These are phyloP conservation scores for Sicyos edulis DNA, from an alignment of 306 rosid species.

Conservation along the genomic window DNA sequence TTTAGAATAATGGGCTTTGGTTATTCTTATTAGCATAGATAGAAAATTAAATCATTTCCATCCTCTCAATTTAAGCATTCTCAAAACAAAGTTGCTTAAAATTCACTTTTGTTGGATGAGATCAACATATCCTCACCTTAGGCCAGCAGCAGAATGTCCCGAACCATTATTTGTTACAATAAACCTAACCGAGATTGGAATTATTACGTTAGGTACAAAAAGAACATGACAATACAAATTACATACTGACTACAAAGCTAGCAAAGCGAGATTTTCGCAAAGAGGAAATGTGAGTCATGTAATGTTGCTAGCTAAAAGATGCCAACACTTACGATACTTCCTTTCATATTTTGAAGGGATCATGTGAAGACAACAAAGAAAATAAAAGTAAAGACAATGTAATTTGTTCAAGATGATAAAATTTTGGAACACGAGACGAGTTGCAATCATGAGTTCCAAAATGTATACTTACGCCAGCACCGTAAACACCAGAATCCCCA, in stretches of 20 bases:
- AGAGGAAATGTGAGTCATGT: neutral
- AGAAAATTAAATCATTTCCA: neutral
- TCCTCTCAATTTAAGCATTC: neutral
- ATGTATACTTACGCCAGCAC: conserved; percentile 76
- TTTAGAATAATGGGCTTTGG: neutral
- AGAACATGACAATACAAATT: neutral
- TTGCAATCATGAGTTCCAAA: neutral
- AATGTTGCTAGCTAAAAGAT: neutral
- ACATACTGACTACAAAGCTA: neutral
- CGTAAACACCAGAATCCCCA: conserved; percentile 80
- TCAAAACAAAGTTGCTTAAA: neutral
- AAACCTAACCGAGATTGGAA: conserved; percentile 42
- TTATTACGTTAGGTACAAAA: neutral
- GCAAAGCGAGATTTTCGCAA: neutral
- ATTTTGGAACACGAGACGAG: neutral
- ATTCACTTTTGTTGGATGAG: neutral
- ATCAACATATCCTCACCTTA: conserved; percentile 48
- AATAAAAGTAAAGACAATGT: neutral
- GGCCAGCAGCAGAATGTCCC: conserved; percentile 65
- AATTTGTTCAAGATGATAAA: neutral
- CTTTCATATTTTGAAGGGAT: neutral
- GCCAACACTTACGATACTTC: neutral
- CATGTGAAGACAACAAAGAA: conserved; percentile 1
- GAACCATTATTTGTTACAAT: conserved; percentile 86
- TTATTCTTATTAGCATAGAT: neutral